phyloP scores from a whole-genome alignment of 176 grass and related monocot species.

The sorghum (Sorghum bicolor) region DNA sequence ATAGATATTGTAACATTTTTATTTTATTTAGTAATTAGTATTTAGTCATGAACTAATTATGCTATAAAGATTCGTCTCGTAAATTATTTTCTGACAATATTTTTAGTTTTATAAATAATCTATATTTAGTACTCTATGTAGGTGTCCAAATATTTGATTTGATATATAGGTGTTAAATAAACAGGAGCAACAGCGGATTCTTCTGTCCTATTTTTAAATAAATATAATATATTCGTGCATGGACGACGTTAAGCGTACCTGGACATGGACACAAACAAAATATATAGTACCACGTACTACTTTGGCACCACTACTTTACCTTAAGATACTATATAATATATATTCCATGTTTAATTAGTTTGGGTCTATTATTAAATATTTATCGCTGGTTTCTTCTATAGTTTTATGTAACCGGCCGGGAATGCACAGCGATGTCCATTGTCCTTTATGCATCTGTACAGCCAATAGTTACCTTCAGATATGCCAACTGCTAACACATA shows the following conservation, averaged over 20 bases:
- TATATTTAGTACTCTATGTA: too few species aligned
- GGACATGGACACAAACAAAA: constrained; percentile 14
- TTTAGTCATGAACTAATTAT: too few species aligned
- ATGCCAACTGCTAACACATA: background rate
- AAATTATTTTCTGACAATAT: too few species aligned
- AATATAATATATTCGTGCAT: background rate
- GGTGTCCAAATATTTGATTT: too few species aligned
- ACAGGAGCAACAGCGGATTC: too few species aligned
- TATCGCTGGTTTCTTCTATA: constrained; percentile 11
- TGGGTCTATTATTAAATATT: background rate
- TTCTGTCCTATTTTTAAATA: too few species aligned
- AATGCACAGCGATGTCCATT: background rate
- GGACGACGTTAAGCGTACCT: constrained; percentile 20
- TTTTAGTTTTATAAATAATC: too few species aligned
- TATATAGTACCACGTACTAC: background rate
- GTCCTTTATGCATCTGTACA: background rate
- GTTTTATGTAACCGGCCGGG: background rate
- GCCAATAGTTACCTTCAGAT: background rate
- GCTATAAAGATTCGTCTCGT: too few species aligned
- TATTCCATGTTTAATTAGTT: background rate
- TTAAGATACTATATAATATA: background rate
- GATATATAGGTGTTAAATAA: too few species aligned
- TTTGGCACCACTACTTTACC: background rate
- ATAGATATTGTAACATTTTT: too few species aligned
- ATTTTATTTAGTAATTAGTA: too few species aligned